Conservation (phyloP, 1,284 basidiomycete species). For the Flammula alnicola region DNA sequence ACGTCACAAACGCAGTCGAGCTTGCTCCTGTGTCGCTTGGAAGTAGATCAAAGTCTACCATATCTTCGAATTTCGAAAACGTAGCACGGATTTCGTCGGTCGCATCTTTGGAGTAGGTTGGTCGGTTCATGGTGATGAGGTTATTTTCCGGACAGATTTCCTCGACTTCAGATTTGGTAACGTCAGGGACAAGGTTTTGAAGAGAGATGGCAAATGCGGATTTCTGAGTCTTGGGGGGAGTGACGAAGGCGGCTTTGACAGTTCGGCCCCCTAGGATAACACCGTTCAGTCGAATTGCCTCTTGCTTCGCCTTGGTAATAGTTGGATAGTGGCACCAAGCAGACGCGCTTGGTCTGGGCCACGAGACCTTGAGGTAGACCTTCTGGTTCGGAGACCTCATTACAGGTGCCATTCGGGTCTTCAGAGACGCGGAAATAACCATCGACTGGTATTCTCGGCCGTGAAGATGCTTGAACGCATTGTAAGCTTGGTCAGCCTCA, state of each 20-base stretch:
- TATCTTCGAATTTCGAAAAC: constrained; percentile 33
- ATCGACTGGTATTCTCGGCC: constrained; percentile 29
- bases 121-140: constrained; percentile 34
- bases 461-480: constrained; percentile 38
- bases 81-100: constrained; percentile 33
- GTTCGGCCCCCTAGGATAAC: constrained; percentile 37
- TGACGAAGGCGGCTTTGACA: constrained; percentile 41
- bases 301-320: constrained; percentile 42
- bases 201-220: constrained; percentile 41
- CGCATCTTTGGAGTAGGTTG: constrained; percentile 38
- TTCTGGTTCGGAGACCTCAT: constrained; percentile 19
- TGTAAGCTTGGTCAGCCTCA: constrained; percentile 32
- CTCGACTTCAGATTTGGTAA: constrained; percentile 33
- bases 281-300: constrained; percentile 41
- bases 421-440: constrained; percentile 29
- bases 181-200: constrained; percentile 38
- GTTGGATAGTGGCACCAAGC: constrained; percentile 49
- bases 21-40: constrained; percentile 32
- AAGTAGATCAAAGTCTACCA: constrained; percentile 38
- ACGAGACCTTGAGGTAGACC: constrained; percentile 34
- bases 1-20: constrained; percentile 41
- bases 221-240: constrained; percentile 34
- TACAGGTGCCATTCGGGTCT: constrained; percentile 19
- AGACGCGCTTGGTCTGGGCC: constrained; percentile 42
- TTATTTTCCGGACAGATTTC: constrained; percentile 32